Conservation (phyloP, 164 flowering plant species). For the Houttuynia cordata region DNA sequence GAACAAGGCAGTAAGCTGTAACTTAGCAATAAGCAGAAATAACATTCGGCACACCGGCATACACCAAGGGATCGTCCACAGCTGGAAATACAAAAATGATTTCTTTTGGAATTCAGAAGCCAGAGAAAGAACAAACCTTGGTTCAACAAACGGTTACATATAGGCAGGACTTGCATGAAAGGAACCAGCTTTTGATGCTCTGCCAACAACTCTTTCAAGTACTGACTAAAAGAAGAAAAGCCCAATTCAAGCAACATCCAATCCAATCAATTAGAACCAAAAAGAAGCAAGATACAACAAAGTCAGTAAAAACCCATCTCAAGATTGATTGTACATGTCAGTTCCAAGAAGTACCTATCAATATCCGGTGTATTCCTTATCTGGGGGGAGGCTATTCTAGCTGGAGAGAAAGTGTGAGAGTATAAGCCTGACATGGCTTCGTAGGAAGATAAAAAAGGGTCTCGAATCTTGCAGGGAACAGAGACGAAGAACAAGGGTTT, state of each 20-base stretch:
- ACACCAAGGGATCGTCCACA: no score
- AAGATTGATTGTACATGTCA: background rate
- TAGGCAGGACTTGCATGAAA: constrained; percentile 88
- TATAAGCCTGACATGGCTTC: constrained; percentile 70
- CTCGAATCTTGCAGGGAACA: background rate
- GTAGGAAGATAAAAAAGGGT: background rate
- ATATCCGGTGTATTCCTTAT: constrained; percentile 64
- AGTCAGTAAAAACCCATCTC: background rate
- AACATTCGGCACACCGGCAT: no score
- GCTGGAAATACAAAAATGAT: no score
- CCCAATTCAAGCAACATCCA: constrained; percentile 5
- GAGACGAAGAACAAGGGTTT: background rate
- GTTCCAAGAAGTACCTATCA: constrained; percentile 43
- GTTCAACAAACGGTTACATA: constrained; percentile 77
- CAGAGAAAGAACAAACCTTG: constrained; percentile 45
- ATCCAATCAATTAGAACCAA: background rate
- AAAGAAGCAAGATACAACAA: background rate
- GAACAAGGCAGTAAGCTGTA: no score
- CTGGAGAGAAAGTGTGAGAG: constrained; percentile 81
- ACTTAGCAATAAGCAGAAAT: no score
- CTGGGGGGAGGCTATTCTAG: constrained; percentile 85
- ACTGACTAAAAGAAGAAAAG: constrained; percentile 36
- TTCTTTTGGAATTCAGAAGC: background rate
- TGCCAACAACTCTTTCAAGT: constrained; percentile 76
- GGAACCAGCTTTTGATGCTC: constrained; percentile 95